Conservation (phyloP, 179 eudicot genomes). For the Pouteria campechiana region DNA sequence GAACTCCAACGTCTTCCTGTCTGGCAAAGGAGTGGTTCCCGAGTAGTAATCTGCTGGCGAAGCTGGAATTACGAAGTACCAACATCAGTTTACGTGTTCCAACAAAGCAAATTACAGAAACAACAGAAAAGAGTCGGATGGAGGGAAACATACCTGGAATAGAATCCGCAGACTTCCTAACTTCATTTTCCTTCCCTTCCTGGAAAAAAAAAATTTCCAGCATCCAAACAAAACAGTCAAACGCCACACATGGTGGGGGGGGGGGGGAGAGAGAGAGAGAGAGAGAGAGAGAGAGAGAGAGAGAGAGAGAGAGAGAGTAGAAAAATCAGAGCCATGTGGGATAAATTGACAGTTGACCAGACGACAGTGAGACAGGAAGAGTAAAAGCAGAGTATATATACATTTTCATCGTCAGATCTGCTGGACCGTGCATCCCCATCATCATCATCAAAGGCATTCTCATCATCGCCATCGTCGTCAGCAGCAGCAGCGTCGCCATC, state of each 20-base stretch:
- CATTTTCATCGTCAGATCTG: no score
- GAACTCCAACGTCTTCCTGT: slow-evolving; percentile 72
- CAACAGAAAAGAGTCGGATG: not conserved
- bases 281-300: slow-evolving; percentile 7
- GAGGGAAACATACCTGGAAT: slow-evolving; percentile 42
- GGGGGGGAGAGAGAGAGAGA: not conserved
- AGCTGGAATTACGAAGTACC: slow-evolving; percentile 18
- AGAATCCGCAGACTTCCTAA: slow-evolving; percentile 22
- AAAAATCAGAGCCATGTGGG: slow-evolving; percentile 23
- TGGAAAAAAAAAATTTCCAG: slow-evolving; percentile 6
- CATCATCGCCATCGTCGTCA: slow-evolving; percentile 15
- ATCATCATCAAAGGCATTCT: slow-evolving; percentile 14
- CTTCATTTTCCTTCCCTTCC: slow-evolving; percentile 26
- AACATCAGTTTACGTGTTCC: slow-evolving; percentile 2
- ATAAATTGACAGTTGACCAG: slow-evolving; percentile 47
- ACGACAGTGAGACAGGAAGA: slow-evolving; percentile 5
- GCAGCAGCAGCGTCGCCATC: slow-evolving; percentile 19
- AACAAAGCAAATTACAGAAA: not conserved
- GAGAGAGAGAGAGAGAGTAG: slow-evolving; percentile 9
- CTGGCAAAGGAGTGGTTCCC: slow-evolving; percentile 53
- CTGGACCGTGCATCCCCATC: slow-evolving; percentile 15
- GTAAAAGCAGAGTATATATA: slow-evolving; percentile 6
- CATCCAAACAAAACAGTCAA: not conserved
- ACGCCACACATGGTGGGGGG: slow-evolving; percentile 3
- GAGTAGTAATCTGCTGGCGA: slow-evolving; percentile 9